Evolutionary conservation across 1,139 yeast species (phyloP), one percentile per base, ranked within the genome.

Genomic region (Scheffersomyces titani): DNA sequence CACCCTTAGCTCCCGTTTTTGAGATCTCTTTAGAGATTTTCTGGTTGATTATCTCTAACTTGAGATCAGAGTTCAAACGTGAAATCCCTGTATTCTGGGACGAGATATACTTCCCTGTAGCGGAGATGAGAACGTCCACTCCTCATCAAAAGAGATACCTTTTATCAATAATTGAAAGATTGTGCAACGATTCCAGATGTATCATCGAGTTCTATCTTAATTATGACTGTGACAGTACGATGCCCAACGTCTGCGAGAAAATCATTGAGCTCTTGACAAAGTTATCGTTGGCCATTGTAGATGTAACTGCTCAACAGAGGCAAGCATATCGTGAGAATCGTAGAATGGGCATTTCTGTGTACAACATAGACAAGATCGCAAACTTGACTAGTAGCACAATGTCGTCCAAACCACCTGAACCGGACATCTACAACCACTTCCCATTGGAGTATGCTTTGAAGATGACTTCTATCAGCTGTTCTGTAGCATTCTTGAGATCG

Each of bases 51-150:
- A 80, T 93, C 52, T 86, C 93, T 21, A 90, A 92, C 65, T 77
- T 96, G 65, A 85, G 99, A 67, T 84, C 90, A 6, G 96, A 90
- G 64, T 92, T 94, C 75, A 93, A 93, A 70, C 83, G 89, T 63
- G 99, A 94, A 70, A 90, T 96, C 52, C 97, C 97, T 1, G 97
- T 96, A 0, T 91, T 96, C 68, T 85, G 94, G 77, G 90, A 89
- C 55, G 98, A 94, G 68, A 92, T 94, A 52, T 96, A 94, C 71
- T 90, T 94, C 74, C 98, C 98, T 4, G 92, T 96, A 51, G 85
- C 96, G 53, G 98, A 94, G 67, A 85, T 94, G 88, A 90, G 88
- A 66, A 87, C 97, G 1, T 90, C 98, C 1, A 92, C 98, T 0
- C 77, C 92, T 9, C 98, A 94, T 69, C 99, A 94, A 73, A 93